Conservation (phyloP, 768 basidiomycete species). For the Mycena haematopus region DNA sequence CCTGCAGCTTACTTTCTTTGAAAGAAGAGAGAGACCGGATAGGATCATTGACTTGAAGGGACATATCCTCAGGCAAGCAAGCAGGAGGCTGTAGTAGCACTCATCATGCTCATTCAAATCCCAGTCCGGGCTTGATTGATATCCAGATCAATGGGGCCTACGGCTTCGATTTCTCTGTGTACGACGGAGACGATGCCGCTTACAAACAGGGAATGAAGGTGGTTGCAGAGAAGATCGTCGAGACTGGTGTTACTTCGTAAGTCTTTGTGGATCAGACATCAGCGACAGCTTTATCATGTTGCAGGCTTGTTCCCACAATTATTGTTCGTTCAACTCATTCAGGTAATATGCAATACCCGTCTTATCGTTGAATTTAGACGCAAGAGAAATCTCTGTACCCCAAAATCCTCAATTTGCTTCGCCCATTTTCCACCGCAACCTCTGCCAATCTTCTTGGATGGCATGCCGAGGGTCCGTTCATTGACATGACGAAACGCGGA, state of each 20-base stretch:
- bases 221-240: constrained; percentile 78
- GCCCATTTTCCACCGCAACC: constrained; percentile 64
- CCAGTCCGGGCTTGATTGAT: constrained; percentile 87
- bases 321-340: constrained; percentile 55
- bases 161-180: constrained; percentile 87
- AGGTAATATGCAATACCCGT: constrained; percentile 1
- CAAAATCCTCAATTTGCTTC: constrained; percentile 69
- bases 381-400: constrained; percentile 80
- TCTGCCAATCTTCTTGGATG: constrained; percentile 85
- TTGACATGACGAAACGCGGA: constrained; percentile 82
- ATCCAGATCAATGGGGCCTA: constrained; percentile 92
- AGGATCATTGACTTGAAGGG: constrained; percentile 73
- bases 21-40: constrained; percentile 64
- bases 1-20: constrained; percentile 69
- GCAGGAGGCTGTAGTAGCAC: constrained; percentile 7
- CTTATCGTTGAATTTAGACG: constrained; percentile 53
- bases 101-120: constrained; percentile 7
- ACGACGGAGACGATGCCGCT: constrained; percentile 69
- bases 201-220: constrained; percentile 73
- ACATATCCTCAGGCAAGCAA: constrained; percentile 71
- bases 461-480: constrained; percentile 92
- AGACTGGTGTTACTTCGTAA: constrained; percentile 89
- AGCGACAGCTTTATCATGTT: constrained; percentile 34
- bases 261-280: constrained; percentile 35
- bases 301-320: constrained; percentile 67